Evolutionary conservation across 768 basidiomycete genomes (phyloP), one percentile per base, ranked within the genome.

Genomic region (Boletus barrowsii): DNA sequence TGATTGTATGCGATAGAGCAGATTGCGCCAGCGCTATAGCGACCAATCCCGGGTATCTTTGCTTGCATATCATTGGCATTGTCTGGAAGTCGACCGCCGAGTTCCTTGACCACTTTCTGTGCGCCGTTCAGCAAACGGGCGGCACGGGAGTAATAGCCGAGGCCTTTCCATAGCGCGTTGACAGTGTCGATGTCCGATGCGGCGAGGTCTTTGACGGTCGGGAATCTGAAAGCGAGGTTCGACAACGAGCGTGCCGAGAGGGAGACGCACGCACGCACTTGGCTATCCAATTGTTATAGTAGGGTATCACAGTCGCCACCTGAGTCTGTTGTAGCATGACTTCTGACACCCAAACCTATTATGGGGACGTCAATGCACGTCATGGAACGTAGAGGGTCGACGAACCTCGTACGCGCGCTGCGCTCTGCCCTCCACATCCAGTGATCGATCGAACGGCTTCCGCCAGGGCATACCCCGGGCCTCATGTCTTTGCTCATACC

Each of bases 281-380:
- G 60, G 76, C 74, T 79, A 95, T 90, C 93, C 93, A 98, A 22
- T 80, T 79, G 49, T 83, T 85, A 70, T 91, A 98, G 71, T 97
- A 98, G 1, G 90, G 90, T 61, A 95, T 93, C n/a, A 96, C 93
- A 2, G 93, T 93, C 5, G 73, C 79, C 35, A 97, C 94, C 68
- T 96, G 93, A 0, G 95, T 98, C 71, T 98, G 95, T 69, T 98
- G 95, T 3, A 95, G 78, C 95, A 97, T 97, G 53, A 97, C 86
- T 73, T 98, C 93, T 14, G 87, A 90, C 22, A 93, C 79, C 89
- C 90, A 92, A 24, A 93, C 88, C 90, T 90, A 32, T 6, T 3
- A 42, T 37, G 30, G 44, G 35, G 2, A 11, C 17, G 18, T 46
- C 32, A 42, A 35, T 7, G 8, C 13, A 2, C 1, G 0, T 18